Conservation (phyloP, 495 filamentous ascomycete genomes). For the Talaromyces borbonicus region DNA sequence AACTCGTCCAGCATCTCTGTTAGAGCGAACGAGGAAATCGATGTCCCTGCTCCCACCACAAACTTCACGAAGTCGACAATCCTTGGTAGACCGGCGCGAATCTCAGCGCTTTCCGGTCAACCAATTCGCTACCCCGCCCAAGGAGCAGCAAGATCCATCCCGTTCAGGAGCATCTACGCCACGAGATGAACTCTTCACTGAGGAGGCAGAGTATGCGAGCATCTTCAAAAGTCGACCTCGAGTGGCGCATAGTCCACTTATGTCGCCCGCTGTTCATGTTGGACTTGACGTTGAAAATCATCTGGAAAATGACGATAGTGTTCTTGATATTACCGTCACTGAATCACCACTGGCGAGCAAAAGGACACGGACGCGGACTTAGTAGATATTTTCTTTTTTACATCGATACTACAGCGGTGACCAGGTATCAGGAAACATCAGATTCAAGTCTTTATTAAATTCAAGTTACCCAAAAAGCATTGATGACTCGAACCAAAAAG, state of each 20-base stretch:
- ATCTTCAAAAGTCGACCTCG: conserved; percentile 81
- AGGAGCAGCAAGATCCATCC: conserved; percentile 27
- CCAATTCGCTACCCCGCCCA: conserved; percentile 50
- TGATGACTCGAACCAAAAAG: no score
- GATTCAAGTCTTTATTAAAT: no score
- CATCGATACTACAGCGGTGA: no score
- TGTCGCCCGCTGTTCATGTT: conserved; percentile 44
- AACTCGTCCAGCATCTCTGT: conserved; percentile 28
- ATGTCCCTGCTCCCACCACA: conserved; percentile 52
- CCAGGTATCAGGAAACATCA: no score
- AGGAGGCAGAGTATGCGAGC: conserved; percentile 69
- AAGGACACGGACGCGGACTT: no score
- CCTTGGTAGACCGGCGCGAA: conserved; percentile 21
- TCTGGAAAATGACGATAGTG: neutral
- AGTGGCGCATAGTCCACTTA: conserved; percentile 64
- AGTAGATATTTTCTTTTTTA: no score
- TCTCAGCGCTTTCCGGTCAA: conserved; percentile 47
- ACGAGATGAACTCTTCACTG: conserved; percentile 49
- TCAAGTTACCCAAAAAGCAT: no score
- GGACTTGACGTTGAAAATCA: conserved; percentile 3
- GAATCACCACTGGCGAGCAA: conserved; percentile 7
- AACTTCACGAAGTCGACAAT: conserved; percentile 17
- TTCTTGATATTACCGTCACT: neutral
- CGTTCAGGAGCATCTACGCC: conserved; percentile 38
- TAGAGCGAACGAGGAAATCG: conserved; percentile 70